Base-by-base conservation (phyloP, 768 basidiomycete species). In the Russula earlei region DNA sequence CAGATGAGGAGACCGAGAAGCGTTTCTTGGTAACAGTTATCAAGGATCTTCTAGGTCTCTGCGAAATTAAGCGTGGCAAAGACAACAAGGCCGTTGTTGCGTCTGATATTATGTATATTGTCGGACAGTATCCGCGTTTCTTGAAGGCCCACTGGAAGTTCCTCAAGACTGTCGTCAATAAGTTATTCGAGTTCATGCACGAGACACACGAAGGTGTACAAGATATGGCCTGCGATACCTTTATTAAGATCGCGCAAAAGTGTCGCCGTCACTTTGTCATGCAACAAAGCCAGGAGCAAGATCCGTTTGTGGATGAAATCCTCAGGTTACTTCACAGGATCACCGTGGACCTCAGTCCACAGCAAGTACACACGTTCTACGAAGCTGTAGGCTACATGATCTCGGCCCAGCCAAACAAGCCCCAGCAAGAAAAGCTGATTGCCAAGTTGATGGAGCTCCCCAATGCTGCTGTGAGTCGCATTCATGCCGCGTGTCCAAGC, bases 71-170 rank as follows among this genome's bases (percentile, higher is more conserved):
- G 72, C 87, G 94, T 49, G 96, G 96, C 37, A 98, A 99, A 71
- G 96, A 98, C 74, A 98, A 99, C 80, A 99, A 99, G 69, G 96
- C 96, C 4, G 93, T 98, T 60, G 95, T 98, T 63, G 91, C 91
- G 8, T 91, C 90, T 25, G 87, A 92, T 65, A 92, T 92, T 68
- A 92, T 92, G 90, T 99, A 99, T 69, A 99, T 97, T 66, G 96
- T 99, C 61, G 96, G 96, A 48, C 96, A 99, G 73, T 99, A 99
- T 67, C 96, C 96, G 43, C 85, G 96, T 34, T 99, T 98, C 83
- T 82, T 99, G 66, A 98, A 97, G 70, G 96, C 96, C 17, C 96
- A 99, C 69, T 99, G 96, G 96, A 99, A 98, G 73, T 99, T 99
- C 81, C 75, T 99, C 67, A 99, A 99, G 77, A 98, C 96, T 2